Conservation (phyloP, 208 protist species). For the Phytomonas sp. region DNA sequence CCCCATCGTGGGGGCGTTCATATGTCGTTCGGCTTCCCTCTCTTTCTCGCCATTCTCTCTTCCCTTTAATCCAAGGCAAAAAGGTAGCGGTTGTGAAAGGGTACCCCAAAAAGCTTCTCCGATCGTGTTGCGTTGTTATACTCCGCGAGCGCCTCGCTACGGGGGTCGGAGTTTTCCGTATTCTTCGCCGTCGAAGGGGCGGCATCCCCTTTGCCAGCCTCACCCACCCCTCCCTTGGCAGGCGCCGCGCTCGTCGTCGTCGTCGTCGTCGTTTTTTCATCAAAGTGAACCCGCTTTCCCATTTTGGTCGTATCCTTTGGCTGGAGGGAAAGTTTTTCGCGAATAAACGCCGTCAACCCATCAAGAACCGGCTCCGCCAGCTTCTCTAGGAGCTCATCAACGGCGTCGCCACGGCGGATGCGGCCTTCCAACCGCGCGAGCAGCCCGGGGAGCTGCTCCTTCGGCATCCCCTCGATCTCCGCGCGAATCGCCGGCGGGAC, state of each 20-base stretch:
- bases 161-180: not conserved
- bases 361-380: conserved; percentile 57
- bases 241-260: not conserved
- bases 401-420: conserved; percentile 53
- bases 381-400: conserved; percentile 78
- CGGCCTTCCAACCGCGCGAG: conserved; percentile 61
- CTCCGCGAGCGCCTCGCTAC: conserved; percentile 22
- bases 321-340: conserved; percentile 62
- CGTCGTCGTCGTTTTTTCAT: not conserved
- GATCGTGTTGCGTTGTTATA: conserved; percentile 78
- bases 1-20: not conserved
- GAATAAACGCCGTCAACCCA: conserved; percentile 58
- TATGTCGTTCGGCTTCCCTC: not conserved
- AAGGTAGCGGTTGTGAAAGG: conserved; percentile 86
- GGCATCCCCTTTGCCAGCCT: not conserved
- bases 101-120: conserved; percentile 74
- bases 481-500: conserved; percentile 62
- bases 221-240: not conserved
- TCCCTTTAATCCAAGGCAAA: conserved; percentile 64
- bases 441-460: conserved; percentile 56
- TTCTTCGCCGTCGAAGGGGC: not conserved
- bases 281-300: conserved; percentile 2
- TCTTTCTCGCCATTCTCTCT: not conserved
- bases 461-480: conserved; percentile 67
- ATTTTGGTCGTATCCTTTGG: conserved; percentile 13